phyloP scores from a whole-genome alignment of 306 rosid genomes.

The Vachellia pachyceras region DNA sequence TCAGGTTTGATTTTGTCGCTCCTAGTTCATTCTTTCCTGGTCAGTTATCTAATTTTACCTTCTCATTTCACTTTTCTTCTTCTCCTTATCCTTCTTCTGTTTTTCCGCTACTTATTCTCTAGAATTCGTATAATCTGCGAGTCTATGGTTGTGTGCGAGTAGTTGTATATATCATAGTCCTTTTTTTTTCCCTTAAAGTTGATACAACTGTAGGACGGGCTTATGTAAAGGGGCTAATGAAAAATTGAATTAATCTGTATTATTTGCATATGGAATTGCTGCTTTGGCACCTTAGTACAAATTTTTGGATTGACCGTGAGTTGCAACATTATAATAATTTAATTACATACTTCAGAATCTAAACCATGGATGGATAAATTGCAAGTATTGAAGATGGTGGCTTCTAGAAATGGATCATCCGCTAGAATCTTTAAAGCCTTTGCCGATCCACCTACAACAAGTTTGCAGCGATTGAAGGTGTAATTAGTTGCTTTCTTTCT shows the following conservation, averaged over 20 bases:
- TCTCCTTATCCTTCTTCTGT: not conserved
- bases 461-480: slow-evolving; percentile 97
- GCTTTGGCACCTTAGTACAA: not conserved
- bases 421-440: slow-evolving; percentile 90
- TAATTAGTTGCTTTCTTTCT: slow-evolving; percentile 9
- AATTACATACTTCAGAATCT: slow-evolving; percentile 48
- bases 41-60: slow-evolving; percentile 24
- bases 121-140: no score
- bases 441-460: slow-evolving; percentile 99
- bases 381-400: slow-evolving; percentile 56
- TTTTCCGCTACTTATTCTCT: not conserved
- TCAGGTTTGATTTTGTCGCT: slow-evolving; percentile 92
- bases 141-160: not conserved
- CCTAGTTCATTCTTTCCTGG: slow-evolving; percentile 88
- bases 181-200: not conserved
- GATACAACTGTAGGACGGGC: not conserved
- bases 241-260: not conserved
- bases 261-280: not conserved
- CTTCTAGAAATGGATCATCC: slow-evolving; percentile 60
- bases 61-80: not conserved
- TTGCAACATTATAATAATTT: slow-evolving; percentile 12
- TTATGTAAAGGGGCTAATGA: not conserved
- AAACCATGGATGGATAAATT: slow-evolving; percentile 94
- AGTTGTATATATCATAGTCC: not conserved
- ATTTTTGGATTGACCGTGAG: not conserved